phyloP scores from a whole-genome alignment of 805 yeast species.

The Suhomyces vadensis region DNA sequence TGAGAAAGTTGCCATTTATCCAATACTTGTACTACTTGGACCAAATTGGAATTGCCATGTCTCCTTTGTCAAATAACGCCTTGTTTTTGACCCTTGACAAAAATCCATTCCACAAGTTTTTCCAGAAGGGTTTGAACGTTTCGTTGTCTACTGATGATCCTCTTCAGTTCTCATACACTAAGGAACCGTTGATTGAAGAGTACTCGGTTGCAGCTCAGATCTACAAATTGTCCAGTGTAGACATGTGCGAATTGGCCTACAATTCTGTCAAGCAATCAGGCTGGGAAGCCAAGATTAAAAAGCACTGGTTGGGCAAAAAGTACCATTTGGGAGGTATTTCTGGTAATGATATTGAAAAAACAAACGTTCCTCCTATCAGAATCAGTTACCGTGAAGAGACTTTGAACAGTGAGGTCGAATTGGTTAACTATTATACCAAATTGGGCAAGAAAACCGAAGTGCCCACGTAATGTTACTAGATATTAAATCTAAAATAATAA shows the following conservation, averaged over 20 bases:
- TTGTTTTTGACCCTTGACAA: conserved; percentile 93
- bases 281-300: conserved; percentile 81
- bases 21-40: conserved; percentile 92
- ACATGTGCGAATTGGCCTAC: conserved; percentile 94
- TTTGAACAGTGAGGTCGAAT: conserved; percentile 63
- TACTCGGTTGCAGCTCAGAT: conserved; percentile 98
- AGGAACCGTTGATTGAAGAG: conserved; percentile 96
- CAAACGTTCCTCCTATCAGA: conserved; percentile 92
- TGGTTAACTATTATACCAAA: conserved; percentile 58
- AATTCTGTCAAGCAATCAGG: conserved; percentile 95
- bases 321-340: conserved; percentile 60
- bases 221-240: conserved; percentile 89
- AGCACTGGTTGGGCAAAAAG: conserved; percentile 87
- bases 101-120: conserved; percentile 90
- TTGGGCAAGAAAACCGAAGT: no score
- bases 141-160: conserved; percentile 98
- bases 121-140: conserved; percentile 91
- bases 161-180: conserved; percentile 91
- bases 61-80: conserved; percentile 96
- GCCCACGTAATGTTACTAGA: neutral
- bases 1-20: conserved; percentile 91
- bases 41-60: conserved; percentile 97
- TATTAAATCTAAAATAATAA: neutral
- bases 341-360: conserved; percentile 88
- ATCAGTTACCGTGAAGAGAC: conserved; percentile 84